A percentile compares a stretch with the other conserved stretches of the same genome.
Conservation (phyloP, 2,329 filamentous ascomycete species). For the Conoideocrella luteorostrata region DNA sequence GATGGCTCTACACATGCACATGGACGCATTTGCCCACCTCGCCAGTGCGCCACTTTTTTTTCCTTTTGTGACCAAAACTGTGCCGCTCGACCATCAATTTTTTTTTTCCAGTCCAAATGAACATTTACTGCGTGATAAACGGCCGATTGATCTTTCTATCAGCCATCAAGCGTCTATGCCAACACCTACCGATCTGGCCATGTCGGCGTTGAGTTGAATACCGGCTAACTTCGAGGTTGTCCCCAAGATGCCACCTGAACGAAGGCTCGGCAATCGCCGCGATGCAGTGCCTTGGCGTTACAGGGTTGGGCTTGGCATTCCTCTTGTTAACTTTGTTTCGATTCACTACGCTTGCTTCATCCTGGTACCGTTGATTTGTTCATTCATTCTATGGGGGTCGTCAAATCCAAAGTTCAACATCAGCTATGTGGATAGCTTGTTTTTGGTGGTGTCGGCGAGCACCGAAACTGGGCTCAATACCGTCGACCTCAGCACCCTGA, state of each 20-base stretch:
- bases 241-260: neutral
- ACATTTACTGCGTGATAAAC: too few relatives aligned
- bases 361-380: slow-evolving; percentile 44
- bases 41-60: too few relatives aligned
- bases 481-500: slow-evolving; percentile 56
- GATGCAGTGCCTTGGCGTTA: neutral
- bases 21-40: too few relatives aligned
- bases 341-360: slow-evolving; percentile 65
- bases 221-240: too few relatives aligned
- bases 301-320: slow-evolving; percentile 17
- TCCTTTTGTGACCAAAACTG: too few relatives aligned
- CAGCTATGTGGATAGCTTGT: slow-evolving; percentile 58
- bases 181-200: too few relatives aligned
- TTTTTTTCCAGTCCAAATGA: too few relatives aligned
- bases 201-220: too few relatives aligned
- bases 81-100: too few relatives aligned
- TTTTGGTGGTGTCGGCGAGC: slow-evolving; percentile 60
- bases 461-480: slow-evolving; percentile 64
- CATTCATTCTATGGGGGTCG: slow-evolving; percentile 55
- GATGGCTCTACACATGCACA: too few relatives aligned
- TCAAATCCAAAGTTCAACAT: slow-evolving; percentile 46
- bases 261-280: neutral
- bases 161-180: too few relatives aligned
- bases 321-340: slow-evolving; percentile 54
- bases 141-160: too few relatives aligned